These are phyloP conservation scores for Xylogone sp. DNA, from an alignment of 2,329 filamentous ascomycete species.

Conservation along the genomic window DNA sequence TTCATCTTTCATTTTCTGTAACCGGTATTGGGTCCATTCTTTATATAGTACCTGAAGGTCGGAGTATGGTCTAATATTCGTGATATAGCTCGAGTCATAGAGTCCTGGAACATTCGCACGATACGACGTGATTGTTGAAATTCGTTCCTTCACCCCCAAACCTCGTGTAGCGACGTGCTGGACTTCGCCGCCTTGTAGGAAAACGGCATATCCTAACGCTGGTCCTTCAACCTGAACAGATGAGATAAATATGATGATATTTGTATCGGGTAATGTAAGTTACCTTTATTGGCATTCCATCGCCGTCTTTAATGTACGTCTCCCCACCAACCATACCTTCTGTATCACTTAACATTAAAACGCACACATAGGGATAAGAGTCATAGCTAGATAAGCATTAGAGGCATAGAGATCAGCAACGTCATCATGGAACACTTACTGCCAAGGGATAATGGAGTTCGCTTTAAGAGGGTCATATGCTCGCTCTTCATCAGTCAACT, in stretches of 20 bases:
- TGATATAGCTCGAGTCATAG: constrained; percentile 20
- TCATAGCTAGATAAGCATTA: constrained; percentile 24
- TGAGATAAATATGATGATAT: not conserved
- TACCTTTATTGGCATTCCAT: constrained; percentile 32
- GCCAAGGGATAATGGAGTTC: constrained; percentile 18
- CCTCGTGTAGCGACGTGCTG: constrained; percentile 32
- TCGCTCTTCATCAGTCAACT: constrained; percentile 11
- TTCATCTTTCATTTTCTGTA: constrained; percentile 13
- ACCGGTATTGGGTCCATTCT: constrained; percentile 18
- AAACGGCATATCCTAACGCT: constrained; percentile 28
- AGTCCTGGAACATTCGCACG: constrained; percentile 22
- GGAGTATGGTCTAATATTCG: constrained; percentile 19
- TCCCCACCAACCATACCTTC: constrained; percentile 42
- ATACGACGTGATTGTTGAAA: constrained; percentile 37
- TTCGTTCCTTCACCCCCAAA: constrained; percentile 30
- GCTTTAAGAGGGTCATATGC: constrained; percentile 18
- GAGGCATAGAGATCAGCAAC: not conserved
- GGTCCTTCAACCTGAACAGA: constrained; percentile 14
- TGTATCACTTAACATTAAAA: constrained; percentile 40
- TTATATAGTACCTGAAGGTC: constrained; percentile 16
- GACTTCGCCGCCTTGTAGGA: constrained; percentile 37
- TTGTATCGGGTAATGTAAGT: constrained; percentile 1
- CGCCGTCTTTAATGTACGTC: constrained; percentile 52
- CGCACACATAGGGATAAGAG: constrained; percentile 41
- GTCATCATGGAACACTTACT: too few relatives aligned